Evolutionary conservation across 2,329 filamentous ascomycete genomes (phyloP), one percentile per base, ranked within the genome.

Genomic region (Neonectria ditissima): DNA sequence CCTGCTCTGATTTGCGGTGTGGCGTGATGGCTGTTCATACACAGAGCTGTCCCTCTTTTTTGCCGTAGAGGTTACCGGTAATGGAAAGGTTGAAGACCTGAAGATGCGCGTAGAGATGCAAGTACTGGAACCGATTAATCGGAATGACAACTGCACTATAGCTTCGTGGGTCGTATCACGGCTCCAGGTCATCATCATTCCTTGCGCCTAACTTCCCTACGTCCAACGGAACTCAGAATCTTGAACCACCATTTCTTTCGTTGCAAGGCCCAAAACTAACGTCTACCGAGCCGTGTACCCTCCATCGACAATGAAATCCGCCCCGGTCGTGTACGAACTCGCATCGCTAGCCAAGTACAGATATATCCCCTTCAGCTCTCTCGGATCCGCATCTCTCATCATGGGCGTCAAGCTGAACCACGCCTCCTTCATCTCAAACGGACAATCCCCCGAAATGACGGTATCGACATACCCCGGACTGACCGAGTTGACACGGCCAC

Each of bases 401-500:
- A 76, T 51, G 7, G 75, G 75, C 8, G 74, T 77, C 44, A 77
- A 55, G n/a, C 69, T 69, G 41, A 72, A 74, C 76, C 76, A 78
- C 62, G 75, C 62, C 64, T 77, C 75, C 64, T 77, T 76, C 74
- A 77, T 75, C 66, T 76, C 75, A 53, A 75, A 75, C 0, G 74
- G 69, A 32, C 74, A 76, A 39, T 74, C 74, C 5, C 69, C 75
- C 43, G 70, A 78, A 32, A 79, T 78, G 14, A 67, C 71, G 5
- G 78, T 80, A 50, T 78, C 77, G 39, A 80, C 78, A 59, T 80
- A 80, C 6, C 78, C 78, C 7, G 77, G 78, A 72, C 66, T 70
- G 65, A 81, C 71, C 51, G 72, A 80, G 65, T 82, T 81, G 20
- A 82, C 79, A n/a, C 80, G 74, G 45, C 76, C 77, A 26, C 76